Conservation (phyloP, 202 grass and related monocot genomes). For the Saccharum hybrid region DNA sequence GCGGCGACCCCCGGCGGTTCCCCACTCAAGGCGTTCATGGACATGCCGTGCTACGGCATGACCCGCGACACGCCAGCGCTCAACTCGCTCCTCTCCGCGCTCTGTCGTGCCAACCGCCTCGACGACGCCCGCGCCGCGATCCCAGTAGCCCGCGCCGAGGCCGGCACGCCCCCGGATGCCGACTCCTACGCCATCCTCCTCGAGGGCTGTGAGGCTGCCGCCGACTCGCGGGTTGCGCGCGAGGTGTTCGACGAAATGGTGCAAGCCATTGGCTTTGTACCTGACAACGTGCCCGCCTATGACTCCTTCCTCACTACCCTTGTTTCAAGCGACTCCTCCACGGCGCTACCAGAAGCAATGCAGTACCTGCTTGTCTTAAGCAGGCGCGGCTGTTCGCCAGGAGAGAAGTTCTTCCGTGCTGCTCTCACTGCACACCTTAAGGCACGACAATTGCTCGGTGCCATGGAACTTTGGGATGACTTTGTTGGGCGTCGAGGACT, state of each 20-base stretch:
- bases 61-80: slow-evolving; percentile 59
- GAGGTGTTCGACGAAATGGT: slow-evolving; percentile 91
- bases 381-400: slow-evolving; percentile 52
- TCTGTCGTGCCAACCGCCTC: slow-evolving; percentile 71
- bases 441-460: slow-evolving; percentile 39
- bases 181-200: slow-evolving; percentile 88
- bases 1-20: slow-evolving; percentile 40
- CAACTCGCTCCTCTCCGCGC: slow-evolving; percentile 75
- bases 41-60: slow-evolving; percentile 59
- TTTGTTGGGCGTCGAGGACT: slow-evolving; percentile 44
- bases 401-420: slow-evolving; percentile 74
- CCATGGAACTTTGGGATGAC: slow-evolving; percentile 59
- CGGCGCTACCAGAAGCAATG: slow-evolving; percentile 58
- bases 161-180: slow-evolving; percentile 50
- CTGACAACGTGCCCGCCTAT: slow-evolving; percentile 66
- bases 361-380: slow-evolving; percentile 52
- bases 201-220: slow-evolving; percentile 73
- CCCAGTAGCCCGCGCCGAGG: slow-evolving; percentile 41
- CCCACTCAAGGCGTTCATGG: slow-evolving; percentile 62
- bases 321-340: slow-evolving; percentile 51
- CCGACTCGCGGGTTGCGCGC: slow-evolving; percentile 49
- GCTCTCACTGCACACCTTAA: slow-evolving; percentile 49
- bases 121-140: slow-evolving; percentile 64
- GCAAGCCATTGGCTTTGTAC: slow-evolving; percentile 50
- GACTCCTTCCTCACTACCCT: slow-evolving; percentile 86